These are phyloP conservation scores for Irpex sp. DNA, from an alignment of 1,284 basidiomycete species.

Conservation along the genomic window DNA sequence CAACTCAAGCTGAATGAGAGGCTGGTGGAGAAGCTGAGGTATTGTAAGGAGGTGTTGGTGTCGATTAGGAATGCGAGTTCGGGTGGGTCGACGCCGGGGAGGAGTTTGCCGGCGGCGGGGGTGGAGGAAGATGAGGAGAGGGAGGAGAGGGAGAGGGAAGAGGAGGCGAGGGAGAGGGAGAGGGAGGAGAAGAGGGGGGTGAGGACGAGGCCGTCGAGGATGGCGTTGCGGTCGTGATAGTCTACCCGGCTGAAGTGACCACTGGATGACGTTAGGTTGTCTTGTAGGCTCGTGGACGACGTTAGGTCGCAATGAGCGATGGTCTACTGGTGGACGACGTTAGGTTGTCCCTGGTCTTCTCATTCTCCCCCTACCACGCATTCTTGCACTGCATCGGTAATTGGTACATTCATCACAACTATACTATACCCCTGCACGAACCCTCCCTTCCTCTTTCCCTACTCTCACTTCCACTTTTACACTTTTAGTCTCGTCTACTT, in stretches of 20 bases:
- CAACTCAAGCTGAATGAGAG: slow-evolving; percentile 58
- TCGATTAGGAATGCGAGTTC: slow-evolving; percentile 44
- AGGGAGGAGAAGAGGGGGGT: too few species aligned
- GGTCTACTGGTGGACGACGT: too few species aligned
- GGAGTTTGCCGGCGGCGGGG: too few species aligned
- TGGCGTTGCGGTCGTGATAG: not conserved
- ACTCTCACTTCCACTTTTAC: too few species aligned
- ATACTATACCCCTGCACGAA: not conserved
- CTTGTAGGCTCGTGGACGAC: not conserved
- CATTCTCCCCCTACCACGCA: too few species aligned
- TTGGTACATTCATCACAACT: not conserved
- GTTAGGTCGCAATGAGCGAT: not conserved
- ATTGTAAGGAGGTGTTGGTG: slow-evolving; percentile 75
- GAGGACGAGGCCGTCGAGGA: not conserved
- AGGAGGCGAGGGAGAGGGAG: too few species aligned
- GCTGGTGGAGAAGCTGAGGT: slow-evolving; percentile 75
- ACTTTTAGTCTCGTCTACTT: not conserved
- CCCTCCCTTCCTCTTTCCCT: not conserved
- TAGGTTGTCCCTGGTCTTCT: too few species aligned
- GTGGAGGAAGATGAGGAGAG: too few species aligned
- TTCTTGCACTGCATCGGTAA: not conserved
- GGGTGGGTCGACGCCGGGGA: too few species aligned
- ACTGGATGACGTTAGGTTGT: slow-evolving; percentile 7
- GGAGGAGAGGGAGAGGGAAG: too few species aligned
- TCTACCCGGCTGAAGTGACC: too few species aligned